phyloP scores from a whole-genome alignment of 2,329 filamentous ascomycete species.

The Aspergillus ochraceoroseus region DNA sequence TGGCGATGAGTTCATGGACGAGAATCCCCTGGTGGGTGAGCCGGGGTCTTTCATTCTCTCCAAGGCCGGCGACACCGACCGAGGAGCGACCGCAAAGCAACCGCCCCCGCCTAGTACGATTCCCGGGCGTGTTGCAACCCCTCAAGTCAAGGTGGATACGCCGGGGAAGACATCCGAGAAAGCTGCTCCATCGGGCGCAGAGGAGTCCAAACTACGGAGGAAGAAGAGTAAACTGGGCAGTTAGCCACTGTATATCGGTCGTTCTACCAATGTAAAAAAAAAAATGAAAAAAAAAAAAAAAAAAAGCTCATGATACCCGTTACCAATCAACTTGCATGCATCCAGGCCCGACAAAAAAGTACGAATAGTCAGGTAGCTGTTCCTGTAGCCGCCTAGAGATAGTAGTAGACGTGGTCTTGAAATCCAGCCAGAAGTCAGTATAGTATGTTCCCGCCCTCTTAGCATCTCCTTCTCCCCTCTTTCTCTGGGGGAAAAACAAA shows the following conservation, averaged over 20 bases:
- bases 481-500: too few relatives aligned
- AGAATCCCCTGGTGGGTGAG: conserved; percentile 59
- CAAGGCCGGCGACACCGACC: conserved; percentile 33
- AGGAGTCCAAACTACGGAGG: conserved; percentile 35
- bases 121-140: conserved; percentile 26
- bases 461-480: too few relatives aligned
- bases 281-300: not conserved
- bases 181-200: conserved; percentile 32
- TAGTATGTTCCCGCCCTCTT: too few relatives aligned
- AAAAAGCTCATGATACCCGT: not conserved
- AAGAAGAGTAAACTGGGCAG: conserved; percentile 34
- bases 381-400: too few relatives aligned
- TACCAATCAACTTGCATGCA: not conserved
- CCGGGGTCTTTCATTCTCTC: conserved; percentile 59
- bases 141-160: conserved; percentile 33
- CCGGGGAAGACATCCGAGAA: conserved; percentile 31
- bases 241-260: conserved; percentile 12
- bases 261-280: too few relatives aligned
- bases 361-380: too few relatives aligned
- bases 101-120: conserved; percentile 10
- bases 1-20: conserved; percentile 60
- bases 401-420: too few relatives aligned
- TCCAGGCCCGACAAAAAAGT: too few relatives aligned
- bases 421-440: too few relatives aligned
- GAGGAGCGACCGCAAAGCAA: conserved; percentile 22